Evolutionary conservation across 768 basidiomycete species (phyloP).

Genomic region (Pleurotus tuber-regium): DNA sequence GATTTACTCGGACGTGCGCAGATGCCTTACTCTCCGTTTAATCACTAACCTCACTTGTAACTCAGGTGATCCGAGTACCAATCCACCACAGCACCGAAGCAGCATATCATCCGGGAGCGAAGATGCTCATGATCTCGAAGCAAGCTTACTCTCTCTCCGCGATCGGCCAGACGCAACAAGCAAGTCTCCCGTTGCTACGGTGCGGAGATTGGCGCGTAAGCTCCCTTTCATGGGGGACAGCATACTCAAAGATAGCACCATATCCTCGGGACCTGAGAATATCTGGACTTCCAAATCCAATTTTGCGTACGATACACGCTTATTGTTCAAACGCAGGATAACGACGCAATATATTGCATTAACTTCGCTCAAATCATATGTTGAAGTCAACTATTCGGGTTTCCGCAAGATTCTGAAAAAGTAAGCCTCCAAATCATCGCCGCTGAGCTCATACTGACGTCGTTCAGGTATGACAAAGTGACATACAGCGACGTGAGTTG

Average conservation of each 20-base stretch:
- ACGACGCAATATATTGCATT: slow-evolving; percentile 77
- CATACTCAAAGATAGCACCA: slow-evolving; percentile 50
- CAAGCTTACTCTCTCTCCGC: slow-evolving; percentile 31
- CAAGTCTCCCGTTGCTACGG: slow-evolving; percentile 9
- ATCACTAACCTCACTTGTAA: neutral
- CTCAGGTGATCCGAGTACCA: too few relatives aligned
- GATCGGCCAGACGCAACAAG: slow-evolving; percentile 2
- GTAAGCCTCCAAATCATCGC: slow-evolving; percentile 37
- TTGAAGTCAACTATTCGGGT: slow-evolving; percentile 90
- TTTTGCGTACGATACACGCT: slow-evolving; percentile 78
- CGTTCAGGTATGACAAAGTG: slow-evolving; percentile 87
- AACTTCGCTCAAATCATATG: slow-evolving; percentile 78
- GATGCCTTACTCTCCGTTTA: neutral
- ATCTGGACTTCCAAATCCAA: slow-evolving; percentile 82
- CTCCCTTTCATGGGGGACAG: slow-evolving; percentile 28
- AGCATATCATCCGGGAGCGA: slow-evolving; percentile 26
- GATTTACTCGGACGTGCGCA: neutral
- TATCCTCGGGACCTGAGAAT: slow-evolving; percentile 39
- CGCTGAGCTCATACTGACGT: slow-evolving; percentile 9
- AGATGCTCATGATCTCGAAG: slow-evolving; percentile 42
- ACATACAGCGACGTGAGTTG: slow-evolving; percentile 59
- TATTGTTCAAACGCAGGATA: slow-evolving; percentile 88
- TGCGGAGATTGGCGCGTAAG: neutral
- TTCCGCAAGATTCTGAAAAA: slow-evolving; percentile 97
- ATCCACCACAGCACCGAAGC: slow-evolving; percentile 14